phyloP scores from a whole-genome alignment of 1,284 basidiomycete species.

The Tremellales sp. region DNA sequence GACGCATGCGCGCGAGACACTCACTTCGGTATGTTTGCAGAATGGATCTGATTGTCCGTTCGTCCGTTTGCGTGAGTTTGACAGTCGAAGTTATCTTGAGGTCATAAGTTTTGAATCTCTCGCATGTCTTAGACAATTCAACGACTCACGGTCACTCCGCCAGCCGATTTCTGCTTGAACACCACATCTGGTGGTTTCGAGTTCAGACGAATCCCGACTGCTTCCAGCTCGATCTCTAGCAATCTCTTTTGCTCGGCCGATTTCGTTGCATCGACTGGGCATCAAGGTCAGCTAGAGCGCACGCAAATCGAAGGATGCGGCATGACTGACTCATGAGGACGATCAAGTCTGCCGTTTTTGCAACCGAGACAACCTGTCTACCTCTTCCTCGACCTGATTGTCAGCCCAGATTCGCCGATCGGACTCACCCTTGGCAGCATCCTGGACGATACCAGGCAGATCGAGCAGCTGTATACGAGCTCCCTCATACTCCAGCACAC shows the following conservation, averaged over 20 bases:
- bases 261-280: slow-evolving; percentile 90
- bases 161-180: slow-evolving; percentile 72
- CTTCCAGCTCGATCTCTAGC: slow-evolving; percentile 88
- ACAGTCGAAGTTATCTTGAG: slow-evolving; percentile 80
- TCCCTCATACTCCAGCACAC: slow-evolving; percentile 89
- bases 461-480: slow-evolving; percentile 91
- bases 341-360: slow-evolving; percentile 94
- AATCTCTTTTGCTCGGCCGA: slow-evolving; percentile 84
- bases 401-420: slow-evolving; percentile 1
- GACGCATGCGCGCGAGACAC: slow-evolving; percentile 4
- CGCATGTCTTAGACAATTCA: too few relatives aligned
- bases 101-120: neutral
- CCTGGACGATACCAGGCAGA: slow-evolving; percentile 96
- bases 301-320: slow-evolving; percentile 58
- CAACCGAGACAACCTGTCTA: slow-evolving; percentile 87
- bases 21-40: slow-evolving; percentile 69
- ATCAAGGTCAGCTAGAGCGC: neutral
- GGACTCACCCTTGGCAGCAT: slow-evolving; percentile 70
- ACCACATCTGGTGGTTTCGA: slow-evolving; percentile 75
- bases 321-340: slow-evolving; percentile 89
- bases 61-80: slow-evolving; percentile 90
- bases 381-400: slow-evolving; percentile 76
- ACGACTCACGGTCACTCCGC: slow-evolving; percentile 63
- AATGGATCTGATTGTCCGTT: slow-evolving; percentile 88
- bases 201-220: slow-evolving; percentile 93